Percentiles rank a stretch among this genome's conserved stretches.
These are phyloP conservation scores for Epicoccum nigrum DNA, from an alignment of 2,329 filamentous ascomycete species.

Conservation along the genomic window DNA sequence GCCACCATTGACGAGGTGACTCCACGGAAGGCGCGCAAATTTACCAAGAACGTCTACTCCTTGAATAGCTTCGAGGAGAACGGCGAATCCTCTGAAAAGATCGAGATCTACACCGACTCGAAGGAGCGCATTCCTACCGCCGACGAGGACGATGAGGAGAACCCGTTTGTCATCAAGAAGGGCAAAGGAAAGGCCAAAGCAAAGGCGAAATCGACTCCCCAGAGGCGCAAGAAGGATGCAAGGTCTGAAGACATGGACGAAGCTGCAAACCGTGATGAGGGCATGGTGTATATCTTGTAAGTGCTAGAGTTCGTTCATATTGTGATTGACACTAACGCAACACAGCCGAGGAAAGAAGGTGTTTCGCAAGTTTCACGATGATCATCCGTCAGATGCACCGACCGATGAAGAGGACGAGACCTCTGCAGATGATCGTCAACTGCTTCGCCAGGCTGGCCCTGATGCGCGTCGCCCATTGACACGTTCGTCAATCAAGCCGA, in stretches of 20 bases:
- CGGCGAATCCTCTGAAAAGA: constrained; percentile 61
- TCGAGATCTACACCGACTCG: constrained; percentile 78
- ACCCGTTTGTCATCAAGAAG: constrained; percentile 70
- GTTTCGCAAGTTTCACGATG: constrained; percentile 69
- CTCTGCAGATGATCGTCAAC: constrained; percentile 49
- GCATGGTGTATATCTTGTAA: constrained; percentile 79
- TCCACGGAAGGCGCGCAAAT: constrained; percentile 63
- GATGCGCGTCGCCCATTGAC: constrained; percentile 60
- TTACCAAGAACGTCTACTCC: constrained; percentile 59
- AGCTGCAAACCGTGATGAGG: constrained; percentile 69
- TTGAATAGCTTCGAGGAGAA: constrained; percentile 53
- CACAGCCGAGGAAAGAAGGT: constrained; percentile 73
- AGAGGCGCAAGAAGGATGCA: constrained; percentile 61
- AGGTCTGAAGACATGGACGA: constrained; percentile 67
- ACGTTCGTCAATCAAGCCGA: constrained; percentile 73
- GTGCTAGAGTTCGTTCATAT: constrained; percentile 47
- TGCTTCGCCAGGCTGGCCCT: constrained; percentile 45
- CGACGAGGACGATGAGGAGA: constrained; percentile 66
- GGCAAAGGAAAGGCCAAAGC: constrained; percentile 50
- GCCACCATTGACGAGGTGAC: constrained; percentile 63
- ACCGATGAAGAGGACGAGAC: constrained; percentile 39
- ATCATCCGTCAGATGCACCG: constrained; percentile 42
- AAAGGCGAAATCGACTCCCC: constrained; percentile 46
- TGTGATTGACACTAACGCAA: background rate
- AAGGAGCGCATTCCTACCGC: constrained; percentile 74